Evolutionary conservation across 1,284 basidiomycete genomes (phyloP), one percentile per base, ranked within the genome.

Genomic region (Sphagnurus paluster): DNA sequence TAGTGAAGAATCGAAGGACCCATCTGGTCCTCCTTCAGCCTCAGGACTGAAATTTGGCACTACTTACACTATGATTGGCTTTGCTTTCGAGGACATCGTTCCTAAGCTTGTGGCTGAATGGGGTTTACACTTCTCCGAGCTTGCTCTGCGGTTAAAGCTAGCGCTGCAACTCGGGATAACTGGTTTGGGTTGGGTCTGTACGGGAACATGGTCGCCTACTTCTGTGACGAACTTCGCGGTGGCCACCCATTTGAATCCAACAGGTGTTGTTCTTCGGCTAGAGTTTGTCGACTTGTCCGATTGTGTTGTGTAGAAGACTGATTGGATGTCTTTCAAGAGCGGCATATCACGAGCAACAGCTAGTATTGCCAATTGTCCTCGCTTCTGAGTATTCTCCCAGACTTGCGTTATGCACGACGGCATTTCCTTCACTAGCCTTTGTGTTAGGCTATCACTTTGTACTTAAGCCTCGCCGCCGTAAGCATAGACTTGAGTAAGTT

Each of bases 371-470:
- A 5, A 60, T 74, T 14, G 46, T 67, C 4, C 53, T 74, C 25
- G 66, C 71, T 2, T 53, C 57, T 9, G 58, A 68, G 21, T 57
- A 54, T 21, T 58, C 65, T 46, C 49, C 61, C 10, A 25, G 40
- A 1, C 30, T 70, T 5, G 65, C 66, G 1, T 53, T 79, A 21
- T 72, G 67, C 35, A 71, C 76, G 4, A 68, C 78, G 1, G 61
- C 82, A 13, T 33, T 84, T 1, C 84, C 85, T 2, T 74, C 80
- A 0, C 66, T 73, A 1, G 61, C 68, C 2, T 71, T 80, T 40
- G 62, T 77, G 1, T 65, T 78, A 1, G 59, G 77, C 20, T 79
- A 87, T 63, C 74, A 80, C 52, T 75, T 79, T 41, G 68, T 80
- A 48, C 59, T 88, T 20, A 68, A 75, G 16, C 85, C 86, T 2